Percentiles rank a stretch among this genome's conserved stretches.
phyloP scores from a whole-genome alignment of 2,329 filamentous ascomycete genomes.

The Fusarium foetens region DNA sequence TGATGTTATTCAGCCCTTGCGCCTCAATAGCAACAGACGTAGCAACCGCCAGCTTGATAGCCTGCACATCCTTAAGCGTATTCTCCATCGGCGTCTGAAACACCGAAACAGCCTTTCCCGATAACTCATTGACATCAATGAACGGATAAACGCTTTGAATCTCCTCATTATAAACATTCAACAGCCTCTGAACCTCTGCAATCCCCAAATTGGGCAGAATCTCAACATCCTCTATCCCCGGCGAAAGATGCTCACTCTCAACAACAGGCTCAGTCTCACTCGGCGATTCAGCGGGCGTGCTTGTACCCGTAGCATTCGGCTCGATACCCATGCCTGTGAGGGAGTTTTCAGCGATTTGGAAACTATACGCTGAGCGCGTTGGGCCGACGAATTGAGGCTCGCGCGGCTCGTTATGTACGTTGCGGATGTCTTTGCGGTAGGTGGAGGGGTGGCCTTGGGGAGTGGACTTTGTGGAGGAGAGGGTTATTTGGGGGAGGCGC shows the following conservation, averaged over 20 bases:
- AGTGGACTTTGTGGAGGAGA: slow-evolving; percentile 1
- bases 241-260: neutral
- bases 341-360: slow-evolving; percentile 12
- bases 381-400: slow-evolving; percentile 9
- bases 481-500: neutral
- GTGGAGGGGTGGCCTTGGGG: neutral
- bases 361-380: slow-evolving; percentile 6
- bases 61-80: slow-evolving; percentile 2
- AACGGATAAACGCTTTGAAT: slow-evolving; percentile 2
- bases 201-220: neutral
- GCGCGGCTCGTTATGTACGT: neutral
- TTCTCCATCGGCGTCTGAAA: neutral
- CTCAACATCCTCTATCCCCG: neutral
- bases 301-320: neutral
- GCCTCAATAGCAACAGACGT: neutral
- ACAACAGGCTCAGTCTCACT: neutral
- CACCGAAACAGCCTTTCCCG: neutral
- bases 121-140: neutral
- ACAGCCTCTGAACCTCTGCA: neutral
- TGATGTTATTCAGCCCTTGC: slow-evolving; percentile 4
- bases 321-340: neutral
- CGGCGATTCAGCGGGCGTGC: neutral
- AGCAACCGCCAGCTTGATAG: slow-evolving; percentile 7
- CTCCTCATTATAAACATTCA: slow-evolving; percentile 4
- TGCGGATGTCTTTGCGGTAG: slow-evolving; percentile 5